phyloP scores from a whole-genome alignment of 306 rosid genomes.

The Biancaea sappan region DNA sequence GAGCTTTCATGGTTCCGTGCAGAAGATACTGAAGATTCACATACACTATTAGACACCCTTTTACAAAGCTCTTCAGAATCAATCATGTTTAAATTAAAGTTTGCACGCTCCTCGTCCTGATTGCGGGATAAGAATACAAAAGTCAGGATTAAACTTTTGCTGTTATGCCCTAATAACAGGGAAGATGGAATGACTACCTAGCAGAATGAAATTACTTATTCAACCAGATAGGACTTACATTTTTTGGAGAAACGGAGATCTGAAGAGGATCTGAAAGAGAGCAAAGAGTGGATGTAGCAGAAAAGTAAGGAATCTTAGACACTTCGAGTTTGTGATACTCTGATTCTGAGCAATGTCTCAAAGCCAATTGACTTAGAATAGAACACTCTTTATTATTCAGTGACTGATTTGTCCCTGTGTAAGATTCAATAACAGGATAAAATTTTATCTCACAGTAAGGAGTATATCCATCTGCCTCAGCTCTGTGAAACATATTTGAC shows the following conservation, averaged over 20 bases:
- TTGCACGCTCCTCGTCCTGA: conserved; percentile 55
- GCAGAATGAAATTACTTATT: conserved; percentile 6
- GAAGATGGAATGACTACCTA: neutral
- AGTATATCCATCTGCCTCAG: conserved; percentile 62
- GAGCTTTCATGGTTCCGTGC: conserved; percentile 44
- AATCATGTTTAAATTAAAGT: conserved; percentile 33
- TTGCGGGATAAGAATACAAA: conserved; percentile 22
- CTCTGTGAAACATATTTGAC: conserved; percentile 55
- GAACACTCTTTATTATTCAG: conserved; percentile 46
- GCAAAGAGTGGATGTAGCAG: conserved; percentile 56
- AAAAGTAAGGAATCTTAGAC: conserved; percentile 59
- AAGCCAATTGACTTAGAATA: conserved; percentile 40
- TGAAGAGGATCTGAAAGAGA: conserved; percentile 54
- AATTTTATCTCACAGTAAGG: conserved; percentile 66
- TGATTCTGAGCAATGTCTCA: conserved; percentile 28
- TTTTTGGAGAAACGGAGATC: conserved; percentile 36
- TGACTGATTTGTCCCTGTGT: conserved; percentile 41
- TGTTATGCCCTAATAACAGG: conserved; percentile 26
- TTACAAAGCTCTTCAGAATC: conserved; percentile 47
- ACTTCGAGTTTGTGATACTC: conserved; percentile 40
- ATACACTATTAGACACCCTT: conserved; percentile 34
- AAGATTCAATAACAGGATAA: conserved; percentile 44
- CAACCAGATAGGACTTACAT: conserved; percentile 52
- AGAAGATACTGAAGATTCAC: conserved; percentile 56
- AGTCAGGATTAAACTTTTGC: neutral